Evolutionary conservation across 441 rosid species (phyloP).

Genomic region (Manihot esculenta): DNA sequence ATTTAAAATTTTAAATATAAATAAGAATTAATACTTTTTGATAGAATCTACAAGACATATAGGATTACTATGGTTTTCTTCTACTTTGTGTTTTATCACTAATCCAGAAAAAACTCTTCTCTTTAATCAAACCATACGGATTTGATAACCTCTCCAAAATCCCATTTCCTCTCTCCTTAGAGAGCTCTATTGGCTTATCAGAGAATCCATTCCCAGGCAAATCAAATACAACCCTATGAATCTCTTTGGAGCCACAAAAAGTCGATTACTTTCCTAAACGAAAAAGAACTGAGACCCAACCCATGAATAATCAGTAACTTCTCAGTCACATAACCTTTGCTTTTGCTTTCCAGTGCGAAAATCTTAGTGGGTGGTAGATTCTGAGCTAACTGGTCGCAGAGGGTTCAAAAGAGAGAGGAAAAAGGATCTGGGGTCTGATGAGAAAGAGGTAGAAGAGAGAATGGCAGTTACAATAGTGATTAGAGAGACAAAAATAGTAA

Average conservation of each 20-base stretch:
- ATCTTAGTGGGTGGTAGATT: conserved; percentile 56
- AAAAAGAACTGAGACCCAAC: conserved; percentile 73
- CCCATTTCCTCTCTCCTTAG: conserved; percentile 57
- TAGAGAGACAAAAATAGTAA: conserved; percentile 34
- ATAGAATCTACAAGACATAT: too few species aligned
- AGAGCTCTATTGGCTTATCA: conserved; percentile 59
- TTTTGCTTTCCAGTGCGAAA: conserved; percentile 54
- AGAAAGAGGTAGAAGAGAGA: conserved; percentile 36
- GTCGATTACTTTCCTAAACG: conserved; percentile 48
- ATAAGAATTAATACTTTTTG: too few species aligned
- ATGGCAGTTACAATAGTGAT: conserved; percentile 40
- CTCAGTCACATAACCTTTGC: conserved; percentile 34
- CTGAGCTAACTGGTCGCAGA: conserved; percentile 59
- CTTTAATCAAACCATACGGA: conserved; percentile 65
- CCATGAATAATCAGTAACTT: conserved; percentile 75
- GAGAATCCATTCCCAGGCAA: conserved; percentile 95
- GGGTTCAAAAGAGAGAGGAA: conserved; percentile 63
- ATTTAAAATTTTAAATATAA: too few species aligned
- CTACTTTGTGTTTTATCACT: too few species aligned
- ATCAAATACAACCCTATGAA: conserved; percentile 66
- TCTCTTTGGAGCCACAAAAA: conserved; percentile 62
- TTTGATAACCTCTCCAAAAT: conserved; percentile 55
- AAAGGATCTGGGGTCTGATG: conserved; percentile 69
- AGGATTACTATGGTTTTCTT: too few species aligned
- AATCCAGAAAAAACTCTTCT: conserved; percentile 89